Percentiles rank a stretch among this genome's conserved stretches.
Conservation (phyloP, 169 alveolate species). For the Plasmodium cynomolgi region DNA sequence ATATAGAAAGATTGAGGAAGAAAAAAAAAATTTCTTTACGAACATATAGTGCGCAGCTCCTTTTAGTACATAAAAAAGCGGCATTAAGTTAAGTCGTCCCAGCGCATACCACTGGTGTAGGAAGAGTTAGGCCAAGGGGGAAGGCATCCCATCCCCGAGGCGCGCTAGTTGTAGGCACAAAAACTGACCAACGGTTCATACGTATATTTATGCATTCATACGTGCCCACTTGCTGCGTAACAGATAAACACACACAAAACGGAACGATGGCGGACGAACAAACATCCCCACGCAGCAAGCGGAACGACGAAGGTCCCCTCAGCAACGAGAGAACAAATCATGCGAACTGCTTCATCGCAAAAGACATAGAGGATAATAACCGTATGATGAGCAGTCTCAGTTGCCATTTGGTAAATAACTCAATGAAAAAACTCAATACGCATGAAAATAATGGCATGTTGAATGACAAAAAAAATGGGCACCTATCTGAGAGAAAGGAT, state of each 20-base stretch:
- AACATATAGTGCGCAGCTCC: neutral
- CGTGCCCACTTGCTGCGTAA: neutral
- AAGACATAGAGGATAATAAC: constrained; percentile 1
- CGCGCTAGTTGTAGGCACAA: neutral
- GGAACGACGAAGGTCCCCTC: neutral
- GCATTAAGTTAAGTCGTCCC: neutral
- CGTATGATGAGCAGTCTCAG: neutral
- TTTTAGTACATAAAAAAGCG: neutral
- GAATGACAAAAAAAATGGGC: neutral
- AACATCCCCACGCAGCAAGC: neutral
- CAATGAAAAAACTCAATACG: neutral
- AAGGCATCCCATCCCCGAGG: too few relatives aligned
- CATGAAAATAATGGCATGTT: constrained; percentile 9
- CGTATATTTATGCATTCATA: neutral
- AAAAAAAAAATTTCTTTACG: neutral
- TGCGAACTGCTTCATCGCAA: neutral
- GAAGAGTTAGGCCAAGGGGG: neutral
- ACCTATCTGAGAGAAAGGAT: neutral
- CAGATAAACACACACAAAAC: neutral
- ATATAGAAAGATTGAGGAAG: neutral
- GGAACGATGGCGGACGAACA: neutral
- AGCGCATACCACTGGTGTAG: neutral
- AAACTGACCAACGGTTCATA: neutral
- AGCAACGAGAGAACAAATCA: neutral
- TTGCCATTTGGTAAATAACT: neutral